Conservation (phyloP, 805 yeast species). For the Candida pini region DNA sequence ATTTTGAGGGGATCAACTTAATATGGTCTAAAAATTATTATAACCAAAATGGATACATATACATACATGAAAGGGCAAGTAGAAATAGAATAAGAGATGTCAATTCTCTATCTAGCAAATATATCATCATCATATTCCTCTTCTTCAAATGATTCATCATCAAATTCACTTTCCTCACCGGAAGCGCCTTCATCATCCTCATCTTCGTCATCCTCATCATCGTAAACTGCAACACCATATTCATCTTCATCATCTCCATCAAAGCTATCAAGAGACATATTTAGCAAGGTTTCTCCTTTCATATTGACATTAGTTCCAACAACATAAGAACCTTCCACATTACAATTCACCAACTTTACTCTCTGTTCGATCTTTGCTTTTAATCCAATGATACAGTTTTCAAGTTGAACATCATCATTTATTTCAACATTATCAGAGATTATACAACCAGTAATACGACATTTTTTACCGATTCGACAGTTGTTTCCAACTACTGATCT, state of each 20-base stretch:
- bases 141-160: slow-evolving; percentile 57
- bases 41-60: no score
- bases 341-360: slow-evolving; percentile 69
- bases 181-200: slow-evolving; percentile 47
- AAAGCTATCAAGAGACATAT: slow-evolving; percentile 29
- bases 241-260: slow-evolving; percentile 21
- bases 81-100: no score
- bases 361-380: slow-evolving; percentile 59
- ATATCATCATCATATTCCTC: slow-evolving; percentile 40
- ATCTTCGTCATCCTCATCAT: slow-evolving; percentile 45
- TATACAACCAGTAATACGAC: slow-evolving; percentile 84
- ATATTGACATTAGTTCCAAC: slow-evolving; percentile 50
- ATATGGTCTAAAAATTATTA: no score
- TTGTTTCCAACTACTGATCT: slow-evolving; percentile 72
- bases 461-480: slow-evolving; percentile 77
- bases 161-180: slow-evolving; percentile 40
- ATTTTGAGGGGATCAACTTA: no score
- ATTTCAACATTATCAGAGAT: slow-evolving; percentile 63
- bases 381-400: slow-evolving; percentile 82
- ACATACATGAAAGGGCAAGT: no score
- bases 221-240: slow-evolving; percentile 31
- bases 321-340: slow-evolving; percentile 73
- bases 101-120: slow-evolving; percentile 20
- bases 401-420: slow-evolving; percentile 73
- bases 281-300: slow-evolving; percentile 36